A percentile compares a stretch with the other conserved stretches of the same genome.
Conservation (phyloP, 257 asterid genomes). For the Primulina huaijiensis region DNA sequence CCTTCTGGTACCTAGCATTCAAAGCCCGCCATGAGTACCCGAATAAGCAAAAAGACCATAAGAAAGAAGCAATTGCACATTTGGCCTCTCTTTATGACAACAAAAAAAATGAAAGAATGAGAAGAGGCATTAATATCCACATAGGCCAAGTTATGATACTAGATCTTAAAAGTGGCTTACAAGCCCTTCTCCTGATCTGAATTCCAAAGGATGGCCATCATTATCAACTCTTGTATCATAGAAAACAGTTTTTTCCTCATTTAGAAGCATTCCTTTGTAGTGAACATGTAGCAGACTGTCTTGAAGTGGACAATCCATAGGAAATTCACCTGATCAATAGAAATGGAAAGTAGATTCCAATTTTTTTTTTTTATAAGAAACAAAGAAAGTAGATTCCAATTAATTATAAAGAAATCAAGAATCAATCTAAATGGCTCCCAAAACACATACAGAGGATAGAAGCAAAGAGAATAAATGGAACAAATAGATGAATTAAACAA, state of each 20-base stretch:
- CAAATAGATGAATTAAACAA: background rate
- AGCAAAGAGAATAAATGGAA: conserved; percentile 12
- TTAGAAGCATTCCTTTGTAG: conserved; percentile 85
- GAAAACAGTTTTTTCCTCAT: conserved; percentile 73
- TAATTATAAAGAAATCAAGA: conserved; percentile 18
- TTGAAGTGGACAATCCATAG: conserved; percentile 98
- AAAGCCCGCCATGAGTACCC: conserved; percentile 23
- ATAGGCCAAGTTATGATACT: conserved; percentile 1
- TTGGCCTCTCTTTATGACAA: background rate
- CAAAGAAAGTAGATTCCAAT: conserved; percentile 24
- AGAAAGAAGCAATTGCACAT: conserved; percentile 1
- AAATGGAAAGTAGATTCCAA: conserved; percentile 23
- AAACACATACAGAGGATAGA: background rate
- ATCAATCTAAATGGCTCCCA: conserved; percentile 23
- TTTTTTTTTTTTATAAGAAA: too few species aligned
- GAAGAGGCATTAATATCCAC: background rate
- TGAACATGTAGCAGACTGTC: conserved; percentile 87
- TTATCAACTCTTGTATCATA: conserved; percentile 75
- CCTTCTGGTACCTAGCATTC: conserved; percentile 86
- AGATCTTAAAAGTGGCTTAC: conserved; percentile 49
- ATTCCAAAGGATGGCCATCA: conserved; percentile 76
- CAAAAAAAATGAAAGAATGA: conserved; percentile 1
- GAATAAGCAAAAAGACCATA: conserved; percentile 7
- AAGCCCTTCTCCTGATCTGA: conserved; percentile 99
- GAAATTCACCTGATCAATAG: conserved; percentile 78